These are phyloP conservation scores for Cyclanthera cordifolia DNA, from an alignment of 306 rosid species.

Conservation along the genomic window DNA sequence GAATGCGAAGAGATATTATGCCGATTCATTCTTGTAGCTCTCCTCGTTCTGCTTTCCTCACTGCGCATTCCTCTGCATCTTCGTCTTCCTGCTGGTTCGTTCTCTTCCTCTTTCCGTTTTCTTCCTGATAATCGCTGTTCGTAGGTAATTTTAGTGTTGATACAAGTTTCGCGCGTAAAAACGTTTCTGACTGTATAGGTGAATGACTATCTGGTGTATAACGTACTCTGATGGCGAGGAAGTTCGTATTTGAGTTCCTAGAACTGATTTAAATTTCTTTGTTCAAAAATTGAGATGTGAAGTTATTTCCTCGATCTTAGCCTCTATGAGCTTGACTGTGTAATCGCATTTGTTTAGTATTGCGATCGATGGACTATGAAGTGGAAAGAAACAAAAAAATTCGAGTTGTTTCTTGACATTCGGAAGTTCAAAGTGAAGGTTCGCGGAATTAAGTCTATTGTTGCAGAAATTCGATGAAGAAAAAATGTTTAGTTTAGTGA, in stretches of 20 bases:
- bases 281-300: neutral
- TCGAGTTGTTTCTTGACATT: slow-evolving; percentile 4
- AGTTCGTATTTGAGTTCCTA: neutral
- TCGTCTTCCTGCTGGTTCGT: slow-evolving; percentile 37
- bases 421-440: slow-evolving; percentile 1
- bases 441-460: neutral
- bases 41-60: slow-evolving; percentile 50
- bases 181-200: neutral
- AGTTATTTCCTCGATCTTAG: slow-evolving; percentile 8
- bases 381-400: neutral
- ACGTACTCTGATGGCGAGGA: neutral
- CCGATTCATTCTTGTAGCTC: slow-evolving; percentile 65
- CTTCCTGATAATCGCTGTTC: neutral
- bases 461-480: neutral
- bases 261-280: neutral
- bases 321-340: slow-evolving; percentile 7
- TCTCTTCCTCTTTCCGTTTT: slow-evolving; percentile 21
- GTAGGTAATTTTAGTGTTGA: slow-evolving; percentile 4
- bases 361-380: neutral
- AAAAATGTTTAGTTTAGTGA: neutral
- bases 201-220: neutral
- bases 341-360: neutral
- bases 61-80: slow-evolving; percentile 43
- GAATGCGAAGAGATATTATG: slow-evolving; percentile 44
- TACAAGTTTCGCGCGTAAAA: slow-evolving; percentile 11